Evolutionary conservation across 1,284 basidiomycete species (phyloP), one percentile per base, ranked within the genome.

Genomic region (Volvariella volvacea): DNA sequence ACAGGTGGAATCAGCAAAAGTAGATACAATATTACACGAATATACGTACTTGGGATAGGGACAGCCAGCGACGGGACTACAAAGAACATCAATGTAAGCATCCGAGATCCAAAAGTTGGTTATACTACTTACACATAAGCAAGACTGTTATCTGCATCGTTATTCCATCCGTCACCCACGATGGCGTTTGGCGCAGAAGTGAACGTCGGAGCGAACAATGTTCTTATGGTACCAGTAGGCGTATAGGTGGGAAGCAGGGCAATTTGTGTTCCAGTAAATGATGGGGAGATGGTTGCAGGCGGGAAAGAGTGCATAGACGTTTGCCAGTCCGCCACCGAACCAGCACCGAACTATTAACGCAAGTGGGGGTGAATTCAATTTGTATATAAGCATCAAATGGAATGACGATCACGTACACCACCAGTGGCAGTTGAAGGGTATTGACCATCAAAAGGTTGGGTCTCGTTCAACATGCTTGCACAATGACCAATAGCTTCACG

Each of bases 131-230:
- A 70, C 68, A 70, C 69, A 54, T 60, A 70, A 8, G 67, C 68
- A 14, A 55, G 53, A 20, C 57, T 60, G 25, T 65, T 74, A 58
- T 82, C 84, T 32, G 62, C 61, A 15, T 72, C 50, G 56, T 88
- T 81, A 43, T 60, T 63, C 88, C 88, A 91, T 28, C 87, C 88
- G 43, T 64, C 69, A 14, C 86, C 87, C 2, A 73, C 74, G 41
- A 61, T 54, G 34, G 74, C 68, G 16, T 65, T 67, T 17, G 68
- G 64, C 12, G 71, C 67, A 15, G 67, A 58, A 3, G 76, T 77
- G 55, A 77, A 77, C 12, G 76, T 77, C 7, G 77, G 76, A 25
- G 58, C 68, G 31, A 69, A 61, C 15, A 81, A 66, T n/a, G 75
- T 74, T 44, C 70, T 67, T 45, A 78, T 54, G 0, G 70, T 59